Conservation (phyloP, 2,329 filamentous ascomycete genomes). For the Calonectria pseudoreteaudii region DNA sequence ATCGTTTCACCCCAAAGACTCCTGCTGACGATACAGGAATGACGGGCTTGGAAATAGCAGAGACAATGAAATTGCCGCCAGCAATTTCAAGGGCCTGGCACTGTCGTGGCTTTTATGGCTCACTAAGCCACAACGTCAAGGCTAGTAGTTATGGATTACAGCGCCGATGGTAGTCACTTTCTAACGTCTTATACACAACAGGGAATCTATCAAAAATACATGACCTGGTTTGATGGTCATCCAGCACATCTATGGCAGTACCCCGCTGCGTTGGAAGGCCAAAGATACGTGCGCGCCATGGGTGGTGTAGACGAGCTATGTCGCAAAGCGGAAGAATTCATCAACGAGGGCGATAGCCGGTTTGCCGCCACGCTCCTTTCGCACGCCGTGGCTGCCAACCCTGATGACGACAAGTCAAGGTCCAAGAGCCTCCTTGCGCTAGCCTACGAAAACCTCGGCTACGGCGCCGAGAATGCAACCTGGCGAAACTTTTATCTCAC, state of each 20-base stretch:
- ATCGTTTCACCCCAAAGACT: no score
- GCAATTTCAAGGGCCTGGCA: conserved; percentile 33
- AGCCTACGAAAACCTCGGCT: conserved; percentile 48
- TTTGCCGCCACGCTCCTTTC: conserved; percentile 54
- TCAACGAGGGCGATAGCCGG: conserved; percentile 47
- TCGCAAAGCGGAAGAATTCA: conserved; percentile 44
- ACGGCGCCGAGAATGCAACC: conserved; percentile 52
- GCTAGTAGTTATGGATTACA: neutral
- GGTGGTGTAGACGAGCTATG: conserved; percentile 49
- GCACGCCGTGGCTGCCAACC: conserved; percentile 48
- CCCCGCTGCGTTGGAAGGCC: conserved; percentile 42
- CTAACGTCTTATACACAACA: neutral
- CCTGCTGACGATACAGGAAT: conserved; percentile 35
- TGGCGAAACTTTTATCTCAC: conserved; percentile 55
- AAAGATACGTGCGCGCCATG: conserved; percentile 51
- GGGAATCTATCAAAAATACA: conserved; percentile 37
- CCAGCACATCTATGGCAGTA: conserved; percentile 24
- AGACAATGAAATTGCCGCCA: conserved; percentile 48
- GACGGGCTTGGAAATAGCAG: conserved; percentile 54
- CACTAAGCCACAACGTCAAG: conserved; percentile 53
- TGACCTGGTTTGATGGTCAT: conserved; percentile 39
- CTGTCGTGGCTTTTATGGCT: conserved; percentile 52
- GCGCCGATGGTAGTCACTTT: neutral
- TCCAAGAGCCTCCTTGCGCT: conserved; percentile 42
- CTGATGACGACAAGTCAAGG: conserved; percentile 21